phyloP scores from a whole-genome alignment of 192 early-diverging fungal species.

The Coemansia sp. region DNA sequence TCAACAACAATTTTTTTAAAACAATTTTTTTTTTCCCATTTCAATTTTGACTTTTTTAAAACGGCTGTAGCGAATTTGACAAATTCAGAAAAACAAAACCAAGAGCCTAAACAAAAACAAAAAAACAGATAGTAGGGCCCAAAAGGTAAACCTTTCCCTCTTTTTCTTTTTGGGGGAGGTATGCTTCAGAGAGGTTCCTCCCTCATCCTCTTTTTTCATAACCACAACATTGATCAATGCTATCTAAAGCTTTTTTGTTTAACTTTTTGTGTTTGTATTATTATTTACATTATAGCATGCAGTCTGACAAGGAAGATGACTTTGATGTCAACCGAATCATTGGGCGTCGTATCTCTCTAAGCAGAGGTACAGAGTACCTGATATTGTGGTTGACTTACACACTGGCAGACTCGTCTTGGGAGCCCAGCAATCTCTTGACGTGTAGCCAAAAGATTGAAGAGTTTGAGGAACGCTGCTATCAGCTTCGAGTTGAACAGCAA shows the following conservation, averaged over 20 bases:
- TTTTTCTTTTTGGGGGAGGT: no score
- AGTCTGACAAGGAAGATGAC: neutral
- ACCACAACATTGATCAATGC: neutral
- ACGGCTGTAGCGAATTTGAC: no score
- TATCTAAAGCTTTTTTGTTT: neutral
- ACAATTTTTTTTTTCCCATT: no score
- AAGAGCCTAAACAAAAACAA: no score
- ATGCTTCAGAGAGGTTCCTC: no score
- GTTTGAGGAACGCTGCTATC: constrained; percentile 36
- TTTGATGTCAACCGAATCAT: constrained; percentile 49
- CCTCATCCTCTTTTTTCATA: no score
- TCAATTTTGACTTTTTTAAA: no score
- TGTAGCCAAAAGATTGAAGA: constrained; percentile 16
- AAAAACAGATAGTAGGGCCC: no score
- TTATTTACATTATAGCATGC: neutral
- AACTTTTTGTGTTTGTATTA: neutral
- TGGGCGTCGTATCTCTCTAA: constrained; percentile 31
- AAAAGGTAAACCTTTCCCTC: no score
- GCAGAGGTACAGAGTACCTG: constrained; percentile 32
- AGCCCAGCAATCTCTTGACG: constrained; percentile 1
- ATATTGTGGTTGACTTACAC: constrained; percentile 32
- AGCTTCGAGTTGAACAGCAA: constrained; percentile 18
- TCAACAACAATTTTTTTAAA: no score
- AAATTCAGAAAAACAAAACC: no score
- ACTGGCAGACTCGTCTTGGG: constrained; percentile 27